Conservation (phyloP, 257 asterid species). For the Capsicum rhomboideum region DNA sequence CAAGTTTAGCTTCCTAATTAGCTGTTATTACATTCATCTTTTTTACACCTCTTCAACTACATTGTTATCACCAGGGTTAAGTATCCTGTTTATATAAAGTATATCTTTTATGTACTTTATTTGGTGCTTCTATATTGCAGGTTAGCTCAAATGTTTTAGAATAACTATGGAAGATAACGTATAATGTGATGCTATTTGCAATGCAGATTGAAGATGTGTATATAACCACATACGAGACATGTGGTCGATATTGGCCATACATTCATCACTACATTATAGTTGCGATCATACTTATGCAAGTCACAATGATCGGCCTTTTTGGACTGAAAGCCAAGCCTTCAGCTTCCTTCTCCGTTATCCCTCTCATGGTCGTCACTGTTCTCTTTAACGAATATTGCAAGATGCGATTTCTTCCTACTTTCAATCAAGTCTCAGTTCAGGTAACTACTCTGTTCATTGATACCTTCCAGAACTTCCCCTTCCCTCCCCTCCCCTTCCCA, state of each 20-base stretch:
- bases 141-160: background rate
- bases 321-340: constrained; percentile 93
- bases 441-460: constrained; percentile 17
- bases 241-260: constrained; percentile 91
- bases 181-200: background rate
- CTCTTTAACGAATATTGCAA: constrained; percentile 85
- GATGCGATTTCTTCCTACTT: constrained; percentile 74
- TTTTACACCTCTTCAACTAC: background rate
- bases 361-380: constrained; percentile 62
- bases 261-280: constrained; percentile 74
- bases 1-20: background rate
- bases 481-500: background rate
- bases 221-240: constrained; percentile 73
- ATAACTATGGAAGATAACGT: background rate
- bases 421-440: constrained; percentile 63
- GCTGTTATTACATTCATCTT: background rate
- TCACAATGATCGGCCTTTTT: constrained; percentile 82
- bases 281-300: constrained; percentile 73
- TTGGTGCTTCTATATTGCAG: background rate
- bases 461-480: background rate
- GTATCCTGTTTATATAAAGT: background rate
- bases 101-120: background rate
- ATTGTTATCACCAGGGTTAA: background rate
- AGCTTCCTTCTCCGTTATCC: constrained; percentile 66
- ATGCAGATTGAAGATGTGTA: constrained; percentile 84